Base-by-base conservation (phyloP, 352 stramenopile genomes). In the Pythium dissotocum region DNA sequence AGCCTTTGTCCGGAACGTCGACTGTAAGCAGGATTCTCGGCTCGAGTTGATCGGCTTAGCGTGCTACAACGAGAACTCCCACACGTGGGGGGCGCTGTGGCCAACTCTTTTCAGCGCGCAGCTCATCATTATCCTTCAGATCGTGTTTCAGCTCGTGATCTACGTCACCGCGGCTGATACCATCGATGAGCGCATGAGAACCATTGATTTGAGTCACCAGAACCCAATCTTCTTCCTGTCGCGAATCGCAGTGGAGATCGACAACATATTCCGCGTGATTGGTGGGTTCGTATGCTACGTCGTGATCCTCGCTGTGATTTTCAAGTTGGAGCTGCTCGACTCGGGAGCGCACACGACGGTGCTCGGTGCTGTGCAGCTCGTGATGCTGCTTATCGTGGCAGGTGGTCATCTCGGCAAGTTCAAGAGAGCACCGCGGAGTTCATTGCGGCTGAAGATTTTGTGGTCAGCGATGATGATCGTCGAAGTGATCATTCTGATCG, bases 91-190 rank as follows among this genome's bases (percentile, higher is more conserved):
- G 9, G 83, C 84, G 21, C 64, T 96, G 30, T 96, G 82, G 82
- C 82, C 86, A 21, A 93, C 88, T 2, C 67, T 96, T 0, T 96
- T 94, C 65, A 91, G 75, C 32, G 85, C 88, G 0, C 88, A 96
- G 57, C 76, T 96, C 30, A 59, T 93, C 9, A 92, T 96, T 54
- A 94, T 96, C 33, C 78, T 91, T 18, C 85, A 94, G 65, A 56
- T 96, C 13, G 83, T 96, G 10, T 91, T 94, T 48, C 88, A 96
- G 70, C 77, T 96, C 26, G 85, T 94, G 54, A 87, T 96, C 6
- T 96, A 96, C 49, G 81, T 91, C 14, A 72, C 79, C 0, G 94
- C 91, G 42, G 87, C 78, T 16, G 73, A 90, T 24, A 83, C 75
- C 1, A 91, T 90, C 42, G 73, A 92, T 21, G 80, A 93, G 58